phyloP scores from a whole-genome alignment of 1,284 basidiomycete genomes.

The Trametes hirsuta region DNA sequence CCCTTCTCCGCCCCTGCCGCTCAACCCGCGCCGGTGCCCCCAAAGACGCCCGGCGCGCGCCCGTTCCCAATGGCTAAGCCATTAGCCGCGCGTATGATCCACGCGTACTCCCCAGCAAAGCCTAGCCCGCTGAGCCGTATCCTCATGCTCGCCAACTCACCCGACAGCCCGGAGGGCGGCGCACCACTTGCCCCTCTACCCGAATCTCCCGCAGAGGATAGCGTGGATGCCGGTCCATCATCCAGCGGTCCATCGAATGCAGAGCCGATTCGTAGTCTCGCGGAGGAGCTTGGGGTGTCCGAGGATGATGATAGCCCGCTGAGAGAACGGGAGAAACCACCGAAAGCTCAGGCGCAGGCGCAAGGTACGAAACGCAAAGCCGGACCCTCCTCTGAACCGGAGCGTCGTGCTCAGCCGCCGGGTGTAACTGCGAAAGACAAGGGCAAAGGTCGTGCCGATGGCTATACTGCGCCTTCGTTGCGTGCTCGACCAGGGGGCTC shows the following conservation, averaged over 20 bases:
- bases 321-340: constrained; percentile 19
- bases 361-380: constrained; percentile 28
- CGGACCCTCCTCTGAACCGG: constrained; percentile 9
- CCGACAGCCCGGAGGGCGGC: constrained; percentile 43
- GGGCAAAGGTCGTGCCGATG: constrained; percentile 33
- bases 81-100: constrained; percentile 64
- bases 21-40: constrained; percentile 25
- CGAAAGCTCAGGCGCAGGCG: neutral
- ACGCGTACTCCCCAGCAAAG: constrained; percentile 77
- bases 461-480: constrained; percentile 3
- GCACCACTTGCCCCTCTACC: constrained; percentile 33
- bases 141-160: constrained; percentile 67
- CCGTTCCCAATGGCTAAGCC: constrained; percentile 74
- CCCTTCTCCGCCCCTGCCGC: constrained; percentile 6
- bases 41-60: constrained; percentile 29
- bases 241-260: constrained; percentile 17
- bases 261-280: constrained; percentile 27
- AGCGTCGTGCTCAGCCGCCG: neutral
- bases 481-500: constrained; percentile 20
- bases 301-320: constrained; percentile 33
- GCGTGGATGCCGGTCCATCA: constrained; percentile 7
- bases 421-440: constrained; percentile 42
- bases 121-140: constrained; percentile 79
- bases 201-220: constrained; percentile 41
- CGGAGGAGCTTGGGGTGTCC: constrained; percentile 32